These are phyloP conservation scores for Claviceps pusilla DNA, from an alignment of 2,329 filamentous ascomycete species.

Conservation along the genomic window DNA sequence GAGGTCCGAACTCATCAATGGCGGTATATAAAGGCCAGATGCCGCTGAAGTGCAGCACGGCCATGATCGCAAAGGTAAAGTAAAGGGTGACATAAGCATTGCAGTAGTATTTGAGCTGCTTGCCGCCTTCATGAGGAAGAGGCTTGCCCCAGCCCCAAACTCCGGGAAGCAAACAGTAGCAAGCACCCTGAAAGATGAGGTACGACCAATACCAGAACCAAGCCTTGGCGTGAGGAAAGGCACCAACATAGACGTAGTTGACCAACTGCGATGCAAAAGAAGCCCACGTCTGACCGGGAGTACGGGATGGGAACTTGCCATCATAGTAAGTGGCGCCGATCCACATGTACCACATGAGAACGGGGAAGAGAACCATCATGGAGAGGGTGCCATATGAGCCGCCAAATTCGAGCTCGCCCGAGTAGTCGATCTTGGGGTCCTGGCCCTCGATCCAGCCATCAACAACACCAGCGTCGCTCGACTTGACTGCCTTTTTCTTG, in stretches of 20 bases:
- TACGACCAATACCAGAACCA: slow-evolving; percentile 95
- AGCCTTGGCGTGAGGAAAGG: slow-evolving; percentile 66
- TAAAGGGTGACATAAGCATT: slow-evolving; percentile 81
- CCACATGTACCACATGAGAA: slow-evolving; percentile 99
- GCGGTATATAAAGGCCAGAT: slow-evolving; percentile 81
- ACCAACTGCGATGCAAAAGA: slow-evolving; percentile 62
- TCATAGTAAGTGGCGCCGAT: slow-evolving; percentile 86
- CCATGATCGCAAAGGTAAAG: slow-evolving; percentile 58
- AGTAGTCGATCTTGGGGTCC: slow-evolving; percentile 49
- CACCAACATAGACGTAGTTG: slow-evolving; percentile 63
- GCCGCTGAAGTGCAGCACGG: slow-evolving; percentile 65
- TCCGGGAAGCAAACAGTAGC: slow-evolving; percentile 76
- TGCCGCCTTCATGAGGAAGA: slow-evolving; percentile 63
- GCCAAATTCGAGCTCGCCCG: slow-evolving; percentile 66
- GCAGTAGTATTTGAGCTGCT: slow-evolving; percentile 89
- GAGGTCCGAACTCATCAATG: slow-evolving; percentile 85
- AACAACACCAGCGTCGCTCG: slow-evolving; percentile 12
- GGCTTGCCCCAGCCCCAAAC: slow-evolving; percentile 81
- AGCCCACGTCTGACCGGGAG: slow-evolving; percentile 46
- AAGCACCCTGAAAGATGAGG: slow-evolving; percentile 66
- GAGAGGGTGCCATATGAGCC: slow-evolving; percentile 62
- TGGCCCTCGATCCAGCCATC: slow-evolving; percentile 46
- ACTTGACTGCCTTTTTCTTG: slow-evolving; percentile 7
- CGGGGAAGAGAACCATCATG: slow-evolving; percentile 89
- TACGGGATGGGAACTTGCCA: slow-evolving; percentile 60